Evolutionary conservation across 305 asterid genomes (phyloP).

Genomic region (Fraxinus xanthoxyloides): DNA sequence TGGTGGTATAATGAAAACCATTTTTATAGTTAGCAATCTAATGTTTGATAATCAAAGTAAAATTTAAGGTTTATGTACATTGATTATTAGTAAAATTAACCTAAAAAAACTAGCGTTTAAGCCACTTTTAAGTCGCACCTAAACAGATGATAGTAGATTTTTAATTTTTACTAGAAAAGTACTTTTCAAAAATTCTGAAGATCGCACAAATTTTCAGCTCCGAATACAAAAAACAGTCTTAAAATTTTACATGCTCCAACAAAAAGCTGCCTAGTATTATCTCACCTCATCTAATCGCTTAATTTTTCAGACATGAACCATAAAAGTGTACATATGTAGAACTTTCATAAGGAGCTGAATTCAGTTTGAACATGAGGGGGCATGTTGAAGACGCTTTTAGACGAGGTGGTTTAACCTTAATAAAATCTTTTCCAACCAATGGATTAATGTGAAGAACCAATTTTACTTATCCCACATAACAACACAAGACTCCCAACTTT

Average conservation of each 20-base stretch:
- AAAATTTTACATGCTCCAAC: background rate
- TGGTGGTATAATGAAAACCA: background rate
- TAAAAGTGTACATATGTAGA: background rate
- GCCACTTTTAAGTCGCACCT: too few species aligned
- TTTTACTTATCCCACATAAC: background rate
- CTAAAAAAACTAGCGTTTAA: background rate
- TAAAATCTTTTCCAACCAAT: background rate
- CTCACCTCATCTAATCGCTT: background rate
- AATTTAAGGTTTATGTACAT: background rate
- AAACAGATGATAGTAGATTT: too few species aligned
- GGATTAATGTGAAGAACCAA: background rate
- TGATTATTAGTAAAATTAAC: background rate
- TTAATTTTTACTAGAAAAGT: too few species aligned
- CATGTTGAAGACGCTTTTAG: background rate
- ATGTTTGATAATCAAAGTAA: background rate
- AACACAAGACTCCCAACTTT: background rate
- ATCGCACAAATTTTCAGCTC: background rate
- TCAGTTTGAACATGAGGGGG: background rate
- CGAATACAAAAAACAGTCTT: background rate
- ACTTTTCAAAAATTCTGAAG: background rate
- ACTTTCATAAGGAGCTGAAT: background rate
- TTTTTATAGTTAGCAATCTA: background rate
- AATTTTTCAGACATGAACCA: background rate
- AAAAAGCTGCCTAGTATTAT: background rate
- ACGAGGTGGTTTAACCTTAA: background rate